Base-by-base conservation (phyloP, 2,329 filamentous ascomycete genomes). In the Drechslera avenae region DNA sequence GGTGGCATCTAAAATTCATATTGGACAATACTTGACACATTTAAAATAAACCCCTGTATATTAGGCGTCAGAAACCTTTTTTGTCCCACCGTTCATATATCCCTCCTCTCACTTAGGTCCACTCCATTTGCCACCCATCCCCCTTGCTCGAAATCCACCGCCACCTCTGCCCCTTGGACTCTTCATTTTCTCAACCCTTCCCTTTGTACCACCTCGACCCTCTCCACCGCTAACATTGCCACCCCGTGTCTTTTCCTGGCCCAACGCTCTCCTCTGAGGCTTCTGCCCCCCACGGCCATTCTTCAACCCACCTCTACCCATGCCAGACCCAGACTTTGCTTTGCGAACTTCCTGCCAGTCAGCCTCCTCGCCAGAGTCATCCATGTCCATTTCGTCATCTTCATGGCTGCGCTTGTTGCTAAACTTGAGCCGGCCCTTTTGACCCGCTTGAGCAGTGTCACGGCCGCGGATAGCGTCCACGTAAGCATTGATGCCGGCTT, bases 401-500 rank as follows among this genome's bases (percentile, higher is more conserved):
- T 76, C 73, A 57, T 73, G 72, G 39, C 66, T 69, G 50, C 66
- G 73, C 63, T 73, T 79, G 73, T 81, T 79, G 46, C 79, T 81
- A 66, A 86, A 83, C 74, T 84, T 85, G 55, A 86, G 71, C 63
- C 82, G 82, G 10, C 84, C 83, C 62, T 80, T 80, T 64, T 84
- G 82, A 30, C 83, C 83, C 26, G 81, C 75, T 51, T 81, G 77
- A 28, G 82, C 78, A 7, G 83, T 81, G 64, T 85, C 81, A 18
- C 81, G 80, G 17, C 84, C 82, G 47, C 80, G 81, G 50, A 86
- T 81, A 9, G 84, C 84, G 36, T 80, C 79, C 35, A 86, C 78
- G 63, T 86, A 86, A 19, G 83, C 83, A 62, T 86, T 85, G 67
- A 86, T 80, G 32, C 78, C 78, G 14, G 72, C 76, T 54, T 80